Base-by-base conservation (phyloP, 768 basidiomycete species). In the Tephrocybe sp. region DNA sequence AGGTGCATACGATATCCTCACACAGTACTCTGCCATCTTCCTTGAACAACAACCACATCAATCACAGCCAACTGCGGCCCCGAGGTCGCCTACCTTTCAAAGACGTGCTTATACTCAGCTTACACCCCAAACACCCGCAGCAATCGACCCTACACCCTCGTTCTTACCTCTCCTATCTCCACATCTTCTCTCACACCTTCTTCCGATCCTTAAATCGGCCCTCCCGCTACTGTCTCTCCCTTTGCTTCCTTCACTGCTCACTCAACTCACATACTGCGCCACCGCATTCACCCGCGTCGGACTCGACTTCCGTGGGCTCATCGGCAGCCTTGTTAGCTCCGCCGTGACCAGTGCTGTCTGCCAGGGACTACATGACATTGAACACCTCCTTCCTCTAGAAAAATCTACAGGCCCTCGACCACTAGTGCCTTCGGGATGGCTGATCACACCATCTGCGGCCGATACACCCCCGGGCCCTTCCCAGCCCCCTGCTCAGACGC, bases 241-340 rank as follows among this genome's bases (percentile, higher is more conserved):
- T 17, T 72, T 90, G 20, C 77, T 96, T 57, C 79, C 92, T 18
- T 84, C 95, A 30, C 77, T 94, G 37, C 82, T 97, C 51, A 96
- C 94, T 0, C 96, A 98, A 61, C 79, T 98, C 39, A 88, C 90
- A 11, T 98, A 98, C 68, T 97, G 95, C 65, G 85, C 93, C 7
- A 83, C 85, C 15, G 93, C 94, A 0, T 97, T 97, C 62, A 79
- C 91, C 0, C 84, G 94, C n/a, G 80, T 96, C 14, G 96, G 96
- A 0, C 77, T 96, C 60, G 95, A 97, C 64, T 98, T 99, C 67
- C 81, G 86, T 26, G 68, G 76, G 0, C 68, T 87, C 15, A 71
- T 97, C 25, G 78, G 78, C 3, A 76, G 78, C n/a, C 71, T 89
- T 2, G 85, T 94, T 64, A 76, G 77, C 33, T 67, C 73, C 39